A percentile compares a stretch with the other conserved stretches of the same genome.
These are phyloP conservation scores for Aspergillus quadricinctus DNA, from an alignment of 2,329 filamentous ascomycete species.

Conservation along the genomic window DNA sequence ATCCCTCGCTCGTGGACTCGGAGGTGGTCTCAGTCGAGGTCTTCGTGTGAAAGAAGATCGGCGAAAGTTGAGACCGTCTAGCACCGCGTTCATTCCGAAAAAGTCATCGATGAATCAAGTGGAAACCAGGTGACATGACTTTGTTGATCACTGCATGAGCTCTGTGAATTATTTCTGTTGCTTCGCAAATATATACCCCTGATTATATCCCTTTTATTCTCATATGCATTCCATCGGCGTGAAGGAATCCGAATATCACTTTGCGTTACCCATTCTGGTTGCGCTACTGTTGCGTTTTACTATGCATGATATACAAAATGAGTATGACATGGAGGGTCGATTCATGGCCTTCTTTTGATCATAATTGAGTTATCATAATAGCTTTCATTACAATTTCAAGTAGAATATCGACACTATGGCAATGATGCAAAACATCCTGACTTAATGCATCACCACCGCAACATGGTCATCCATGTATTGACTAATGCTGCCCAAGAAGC, in stretches of 20 bases:
- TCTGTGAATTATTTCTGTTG: constrained; percentile 1
- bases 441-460: constrained; percentile 46
- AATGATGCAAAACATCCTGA: background rate
- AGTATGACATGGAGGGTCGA: background rate
- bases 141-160: background rate
- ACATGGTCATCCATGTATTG: constrained; percentile 57
- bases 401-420: background rate
- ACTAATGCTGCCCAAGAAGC: constrained; percentile 57
- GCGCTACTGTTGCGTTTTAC: background rate
- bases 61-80: constrained; percentile 19
- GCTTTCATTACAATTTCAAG: background rate
- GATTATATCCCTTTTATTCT: background rate
- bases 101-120: constrained; percentile 22
- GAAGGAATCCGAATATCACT: background rate
- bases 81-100: constrained; percentile 18
- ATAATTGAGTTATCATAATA: background rate
- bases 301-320: background rate
- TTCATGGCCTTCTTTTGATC: background rate
- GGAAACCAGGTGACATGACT: constrained; percentile 11
- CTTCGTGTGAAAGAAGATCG: constrained; percentile 30
- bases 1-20: constrained; percentile 39
- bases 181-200: background rate
- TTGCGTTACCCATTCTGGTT: background rate
- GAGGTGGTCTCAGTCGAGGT: constrained; percentile 40
- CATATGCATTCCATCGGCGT: background rate